A percentile compares a stretch with the other conserved stretches of the same genome.
These are phyloP conservation scores for Coix lacrymajobi DNA, from an alignment of 176 grass and related monocot species.

Conservation along the genomic window DNA sequence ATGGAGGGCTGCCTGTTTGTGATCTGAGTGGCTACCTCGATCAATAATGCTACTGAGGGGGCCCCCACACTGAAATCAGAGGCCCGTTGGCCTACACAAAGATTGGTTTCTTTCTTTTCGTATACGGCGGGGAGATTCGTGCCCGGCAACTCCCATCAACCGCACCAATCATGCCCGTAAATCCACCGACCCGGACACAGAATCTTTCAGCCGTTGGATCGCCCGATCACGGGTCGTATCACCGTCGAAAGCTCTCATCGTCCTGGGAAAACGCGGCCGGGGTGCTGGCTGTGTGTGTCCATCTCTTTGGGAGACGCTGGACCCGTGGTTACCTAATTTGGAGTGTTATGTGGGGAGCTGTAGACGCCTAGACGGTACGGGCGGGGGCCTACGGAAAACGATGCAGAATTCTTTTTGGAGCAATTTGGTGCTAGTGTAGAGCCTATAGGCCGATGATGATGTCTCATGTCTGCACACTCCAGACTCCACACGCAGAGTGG, in stretches of 20 bases:
- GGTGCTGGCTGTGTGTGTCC: not conserved
- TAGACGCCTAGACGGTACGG: slow-evolving; percentile 25
- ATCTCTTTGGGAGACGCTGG: slow-evolving; percentile 17
- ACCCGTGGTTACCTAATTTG: slow-evolving; percentile 39
- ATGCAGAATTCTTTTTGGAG: slow-evolving; percentile 12
- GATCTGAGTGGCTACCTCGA: not conserved
- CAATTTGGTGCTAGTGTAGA: not conserved
- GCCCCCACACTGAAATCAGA: slow-evolving; percentile 10
- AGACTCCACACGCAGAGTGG: not conserved
- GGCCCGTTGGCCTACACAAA: slow-evolving; percentile 1
- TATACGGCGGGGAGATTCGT: slow-evolving; percentile 27
- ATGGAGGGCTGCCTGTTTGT: not conserved
- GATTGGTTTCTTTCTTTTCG: slow-evolving; percentile 14
- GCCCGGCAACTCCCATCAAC: slow-evolving; percentile 44
- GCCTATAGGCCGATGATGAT: slow-evolving; percentile 1
- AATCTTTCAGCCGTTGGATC: slow-evolving; percentile 63
- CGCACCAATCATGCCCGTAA: slow-evolving; percentile 38
- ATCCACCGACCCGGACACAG: slow-evolving; percentile 47
- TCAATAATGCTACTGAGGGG: slow-evolving; percentile 3
- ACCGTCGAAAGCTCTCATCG: slow-evolving; percentile 30
- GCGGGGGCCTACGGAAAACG: slow-evolving; percentile 13
- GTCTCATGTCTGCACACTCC: slow-evolving; percentile 30
- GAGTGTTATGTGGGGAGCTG: slow-evolving; percentile 10
- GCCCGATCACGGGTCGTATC: slow-evolving; percentile 25
- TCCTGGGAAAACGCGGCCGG: slow-evolving; percentile 25